These are phyloP conservation scores for Syzygium oleosum DNA, from an alignment of 345 rosid species.

Conservation along the genomic window DNA sequence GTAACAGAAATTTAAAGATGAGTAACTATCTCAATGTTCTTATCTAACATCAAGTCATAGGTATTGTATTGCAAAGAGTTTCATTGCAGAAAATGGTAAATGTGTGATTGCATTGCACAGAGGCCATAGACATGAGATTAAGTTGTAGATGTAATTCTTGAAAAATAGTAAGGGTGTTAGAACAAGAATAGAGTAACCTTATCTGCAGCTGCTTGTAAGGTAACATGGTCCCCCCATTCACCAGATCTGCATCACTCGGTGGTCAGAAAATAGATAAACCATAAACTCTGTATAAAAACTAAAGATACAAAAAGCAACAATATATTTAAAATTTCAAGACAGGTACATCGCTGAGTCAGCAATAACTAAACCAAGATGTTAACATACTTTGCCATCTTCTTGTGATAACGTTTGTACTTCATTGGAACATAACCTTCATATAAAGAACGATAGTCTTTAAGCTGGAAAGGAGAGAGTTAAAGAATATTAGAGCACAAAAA, in stretches of 20 bases:
- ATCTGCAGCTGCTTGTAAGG: slow-evolving; percentile 96
- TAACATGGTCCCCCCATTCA: slow-evolving; percentile 96
- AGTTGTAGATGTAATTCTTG: neutral
- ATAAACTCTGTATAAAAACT: neutral
- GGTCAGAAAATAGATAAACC: neutral
- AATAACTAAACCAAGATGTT: neutral
- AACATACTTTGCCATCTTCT: slow-evolving; percentile 83
- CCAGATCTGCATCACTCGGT: slow-evolving; percentile 50
- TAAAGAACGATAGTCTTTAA: slow-evolving; percentile 51
- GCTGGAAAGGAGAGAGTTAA: slow-evolving; percentile 25
- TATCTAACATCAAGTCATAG: neutral
- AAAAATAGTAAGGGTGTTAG: neutral
- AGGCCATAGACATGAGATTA: neutral
- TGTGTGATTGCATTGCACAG: neutral
- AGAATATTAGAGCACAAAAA: neutral
- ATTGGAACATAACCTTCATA: slow-evolving; percentile 92
- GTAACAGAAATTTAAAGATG: neutral
- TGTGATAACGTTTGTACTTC: slow-evolving; percentile 83
- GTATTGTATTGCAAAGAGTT: neutral
- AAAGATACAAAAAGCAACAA: neutral
- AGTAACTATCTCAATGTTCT: neutral
- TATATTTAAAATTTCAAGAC: neutral
- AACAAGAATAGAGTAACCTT: slow-evolving; percentile 42
- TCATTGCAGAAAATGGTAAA: neutral
- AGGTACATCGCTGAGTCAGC: neutral